Conservation (phyloP, 2,329 filamentous ascomycete genomes). For the Ceratocystis papillata region DNA sequence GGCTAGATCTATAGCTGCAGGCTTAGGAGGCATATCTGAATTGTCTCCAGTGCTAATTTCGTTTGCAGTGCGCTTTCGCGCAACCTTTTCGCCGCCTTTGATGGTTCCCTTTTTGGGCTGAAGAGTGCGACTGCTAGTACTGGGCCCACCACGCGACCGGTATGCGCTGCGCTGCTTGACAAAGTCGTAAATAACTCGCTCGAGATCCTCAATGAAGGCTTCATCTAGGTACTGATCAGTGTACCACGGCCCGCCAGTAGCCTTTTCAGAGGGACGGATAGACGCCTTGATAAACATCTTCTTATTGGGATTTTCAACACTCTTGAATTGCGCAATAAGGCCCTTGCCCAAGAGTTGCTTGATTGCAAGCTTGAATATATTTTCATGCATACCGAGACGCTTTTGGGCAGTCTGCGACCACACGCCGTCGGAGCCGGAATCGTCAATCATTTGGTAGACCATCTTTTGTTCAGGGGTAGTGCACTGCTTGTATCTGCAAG, state of each 20-base stretch:
- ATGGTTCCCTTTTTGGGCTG: constrained; percentile 48
- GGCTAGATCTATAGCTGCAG: not conserved
- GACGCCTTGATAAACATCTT: constrained; percentile 93
- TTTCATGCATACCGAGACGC: constrained; percentile 72
- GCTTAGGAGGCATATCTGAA: constrained; percentile 28
- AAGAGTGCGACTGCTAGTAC: constrained; percentile 32
- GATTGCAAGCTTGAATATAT: constrained; percentile 66
- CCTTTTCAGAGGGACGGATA: constrained; percentile 74
- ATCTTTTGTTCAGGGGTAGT: constrained; percentile 64
- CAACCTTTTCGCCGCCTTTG: constrained; percentile 38
- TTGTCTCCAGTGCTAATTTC: constrained; percentile 32
- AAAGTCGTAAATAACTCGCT: constrained; percentile 60
- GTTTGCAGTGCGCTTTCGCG: constrained; percentile 39
- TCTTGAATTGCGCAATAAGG: constrained; percentile 81
- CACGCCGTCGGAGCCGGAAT: constrained; percentile 71
- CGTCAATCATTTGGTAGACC: constrained; percentile 82
- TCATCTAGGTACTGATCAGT: constrained; percentile 83
- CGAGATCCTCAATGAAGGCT: constrained; percentile 70
- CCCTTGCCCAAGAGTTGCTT: constrained; percentile 74
- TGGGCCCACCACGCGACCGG: constrained; percentile 35
- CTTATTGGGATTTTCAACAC: constrained; percentile 77
- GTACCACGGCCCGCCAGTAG: constrained; percentile 91
- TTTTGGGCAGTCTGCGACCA: constrained; percentile 81
- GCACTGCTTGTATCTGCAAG: constrained; percentile 47
- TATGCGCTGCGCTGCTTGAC: constrained; percentile 64